Base-by-base conservation (phyloP, 1,284 basidiomycete genomes). In the Cryptococcus jaspeensis region DNA sequence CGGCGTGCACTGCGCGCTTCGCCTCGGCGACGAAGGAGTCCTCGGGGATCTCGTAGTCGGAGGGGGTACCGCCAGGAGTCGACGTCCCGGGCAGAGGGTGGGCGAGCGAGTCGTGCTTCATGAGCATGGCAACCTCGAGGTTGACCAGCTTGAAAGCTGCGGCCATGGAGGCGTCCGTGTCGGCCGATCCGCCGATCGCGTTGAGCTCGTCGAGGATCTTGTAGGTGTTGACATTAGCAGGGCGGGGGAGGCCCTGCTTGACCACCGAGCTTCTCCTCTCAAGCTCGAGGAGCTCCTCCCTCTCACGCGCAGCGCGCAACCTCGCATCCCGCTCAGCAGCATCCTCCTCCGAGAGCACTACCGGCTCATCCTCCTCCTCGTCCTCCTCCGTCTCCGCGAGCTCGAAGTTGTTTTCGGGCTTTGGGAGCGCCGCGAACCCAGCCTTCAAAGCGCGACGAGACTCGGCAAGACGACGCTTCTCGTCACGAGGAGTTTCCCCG, bases 351-450 rank as follows among this genome's bases (percentile, higher is more conserved):
- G 82, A 77, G 59, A 84, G 56, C 13, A 72, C 71, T 5, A 70
- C 77, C 9, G 66, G 71, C 36, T 75, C 76, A n/a, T 74, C 78
- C 22, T 74, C 80, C 9, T 78, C 80, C 20, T 74, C 77, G 2
- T 79, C 84, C 11, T 83, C 84, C 58, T 92, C 92, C 5, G 92
- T 92, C 5, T 97, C 86, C 23, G 95, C 84, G 43, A 99, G 80
- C 77, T 99, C 94, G 69, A 98, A 99, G 77, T 99, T 95, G 75
- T 99, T 99, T 80, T 97, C 92, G 0, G 96, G 94, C 63, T 86
- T 87, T 0, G 96, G 96, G 16, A 99, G 81, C 60, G 80, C 86
- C 72, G 83, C 84, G 75, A 99, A 96, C 1, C 89, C 90, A 18
- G 86, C 84, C 66, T 87, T 83, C 51, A 98, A 82, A 2, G 88